Evolutionary conservation across 257 asterid species (phyloP), one percentile per base, ranked within the genome.

Genomic region (Nicotiana sylvestris): DNA sequence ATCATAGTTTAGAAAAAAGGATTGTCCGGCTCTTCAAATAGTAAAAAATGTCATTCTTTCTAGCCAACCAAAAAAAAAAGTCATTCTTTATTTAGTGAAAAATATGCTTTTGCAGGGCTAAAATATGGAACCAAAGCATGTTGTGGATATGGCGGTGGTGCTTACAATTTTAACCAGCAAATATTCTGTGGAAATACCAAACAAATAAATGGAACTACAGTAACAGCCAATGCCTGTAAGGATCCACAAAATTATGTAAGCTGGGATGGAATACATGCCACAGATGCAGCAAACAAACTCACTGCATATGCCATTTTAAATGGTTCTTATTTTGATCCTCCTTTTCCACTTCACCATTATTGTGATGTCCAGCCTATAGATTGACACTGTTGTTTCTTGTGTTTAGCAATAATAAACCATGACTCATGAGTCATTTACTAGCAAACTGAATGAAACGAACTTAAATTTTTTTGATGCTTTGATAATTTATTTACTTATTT

Each of bases 181-280:
- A 88, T 92, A 29, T 88, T 66, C 43, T 92, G 95, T 85, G 92
- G 95, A 17, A 86, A 77, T 85, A 89, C 86, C 10, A 90, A 86
- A 77, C 53, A 84, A 77, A 86, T 93, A 65, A 80, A 92, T 4
- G 92, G 96, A 12, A 66, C 62, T 3, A 89, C 13, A 9, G 62
- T 83, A 57, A 89, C 85, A 0, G 96, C 97, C 46, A 69, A 17
- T 18, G 93, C 95, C 5, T 94, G 97, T 33, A 6, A 57, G 10
- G 98, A 92, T 76, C 98, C 98, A 30, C 66, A 92, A 81, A 88
- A 85, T 12, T 91, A 91, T 62, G 97, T 91, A 1, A 92, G 96
- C 69, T 94, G 95, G 93, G 95, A 94, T 84, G 98, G 97, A 55
- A 85, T 89, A 76, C 98, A 92, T 86, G 93, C 95, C 13, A 90